These are phyloP conservation scores for Fusarium scirpi DNA, from an alignment of 2,329 filamentous ascomycete species.

Conservation along the genomic window DNA sequence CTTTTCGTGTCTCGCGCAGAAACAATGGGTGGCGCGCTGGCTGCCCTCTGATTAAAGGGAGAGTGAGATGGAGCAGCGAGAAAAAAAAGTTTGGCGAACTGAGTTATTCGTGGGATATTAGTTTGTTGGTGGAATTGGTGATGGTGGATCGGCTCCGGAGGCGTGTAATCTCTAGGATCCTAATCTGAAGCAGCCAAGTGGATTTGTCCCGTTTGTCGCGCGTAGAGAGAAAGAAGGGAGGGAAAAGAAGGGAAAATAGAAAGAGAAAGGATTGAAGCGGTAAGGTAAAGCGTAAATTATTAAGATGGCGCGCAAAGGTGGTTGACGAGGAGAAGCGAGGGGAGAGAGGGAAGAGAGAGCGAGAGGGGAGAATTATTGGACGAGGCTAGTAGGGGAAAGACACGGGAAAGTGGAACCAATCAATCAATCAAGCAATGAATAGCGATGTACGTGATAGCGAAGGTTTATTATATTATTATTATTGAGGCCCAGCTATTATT, in stretches of 20 bases:
- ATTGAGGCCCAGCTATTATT: background rate
- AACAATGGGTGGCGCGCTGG: slow-evolving; percentile 21
- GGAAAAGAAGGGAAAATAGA: too few species aligned
- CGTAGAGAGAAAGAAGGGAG: background rate
- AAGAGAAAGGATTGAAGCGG: slow-evolving; percentile 7
- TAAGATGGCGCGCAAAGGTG: slow-evolving; percentile 21
- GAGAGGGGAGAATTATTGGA: slow-evolving; percentile 15
- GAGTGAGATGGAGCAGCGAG: background rate
- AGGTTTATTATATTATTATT: background rate
- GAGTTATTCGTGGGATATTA: slow-evolving; percentile 24
- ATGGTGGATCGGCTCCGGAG: slow-evolving; percentile 38
- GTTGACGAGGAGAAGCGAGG: slow-evolving; percentile 33
- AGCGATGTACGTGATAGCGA: background rate
- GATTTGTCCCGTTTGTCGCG: slow-evolving; percentile 4
- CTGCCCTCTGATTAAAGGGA: slow-evolving; percentile 20
- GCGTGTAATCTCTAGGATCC: slow-evolving; percentile 22
- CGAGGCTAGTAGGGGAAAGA: slow-evolving; percentile 16
- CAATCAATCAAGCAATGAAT: slow-evolving; percentile 9
- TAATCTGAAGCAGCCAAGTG: slow-evolving; percentile 16
- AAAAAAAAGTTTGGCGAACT: background rate
- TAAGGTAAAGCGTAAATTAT: slow-evolving; percentile 8
- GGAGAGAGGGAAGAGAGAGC: background rate
- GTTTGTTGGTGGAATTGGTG: slow-evolving; percentile 28
- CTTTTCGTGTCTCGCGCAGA: slow-evolving; percentile 18
- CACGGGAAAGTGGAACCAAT: slow-evolving; percentile 25